Evolutionary conservation across 148 eudicot species (phyloP), one percentile per base, ranked within the genome.

Genomic region (Diospyros lotus): DNA sequence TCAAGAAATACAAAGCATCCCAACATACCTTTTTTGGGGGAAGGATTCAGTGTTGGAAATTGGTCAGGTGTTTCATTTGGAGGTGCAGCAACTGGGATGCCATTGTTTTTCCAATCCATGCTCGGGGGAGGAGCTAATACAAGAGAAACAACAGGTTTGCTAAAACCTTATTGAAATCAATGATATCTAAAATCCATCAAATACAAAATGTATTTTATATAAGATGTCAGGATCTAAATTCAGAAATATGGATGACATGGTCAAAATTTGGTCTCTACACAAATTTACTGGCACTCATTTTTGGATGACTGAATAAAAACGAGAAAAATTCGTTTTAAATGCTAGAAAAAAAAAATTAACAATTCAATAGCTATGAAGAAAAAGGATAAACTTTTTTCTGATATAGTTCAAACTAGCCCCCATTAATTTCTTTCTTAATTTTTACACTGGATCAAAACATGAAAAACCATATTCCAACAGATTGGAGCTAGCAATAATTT

Each of bases 51-150:
- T 50, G 83, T 85, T 68, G 80, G 65, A 60, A 72, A 18, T 42
- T 45, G 76, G 18, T 60, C 48, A 52, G 71, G 69, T 17, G 63
- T 73, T 77, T 13, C 68, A 71, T 78, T 73, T 50, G 77, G 28
- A 28, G 87, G 85, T 77, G 83, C 80, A 77, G 82, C 81, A 75
- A 80, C 74, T 71, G 86, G 86, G 18, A 43, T 55, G 7, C 63
- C 66, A 59, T 73, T 76, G 69, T 65, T 58, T 80, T 66, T 69
- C 41, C 28, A 6, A 41, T 53, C 69, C 54, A 69, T 71, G 71
- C 77, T 76, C 62, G 82, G 79, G n/a, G 75, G 69, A 68, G 87
- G 86, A 53, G 87, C 50, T 60, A 73, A 75, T 15, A 72, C 66
- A 42, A 82, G 77, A 77, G 82, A 75, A 45, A 66, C 40, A 43